Percentiles rank a stretch among this genome's conserved stretches.
phyloP scores from a whole-genome alignment of 2,329 filamentous ascomycete genomes.

The Penicillium sp. region DNA sequence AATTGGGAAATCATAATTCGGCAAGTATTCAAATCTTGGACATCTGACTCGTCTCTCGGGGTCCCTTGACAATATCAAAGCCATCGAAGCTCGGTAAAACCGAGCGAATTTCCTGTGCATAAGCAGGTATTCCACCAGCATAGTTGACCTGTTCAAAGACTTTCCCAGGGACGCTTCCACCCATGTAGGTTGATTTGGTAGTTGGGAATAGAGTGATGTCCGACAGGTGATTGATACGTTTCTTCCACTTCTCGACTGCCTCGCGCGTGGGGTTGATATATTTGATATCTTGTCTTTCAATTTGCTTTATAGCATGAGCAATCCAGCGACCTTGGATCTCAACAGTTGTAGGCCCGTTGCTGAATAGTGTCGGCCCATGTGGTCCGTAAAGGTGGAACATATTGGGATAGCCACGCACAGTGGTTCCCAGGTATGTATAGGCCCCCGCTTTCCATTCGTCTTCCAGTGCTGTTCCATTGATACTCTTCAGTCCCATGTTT shows the following conservation, averaged over 20 bases:
- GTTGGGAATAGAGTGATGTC: constrained; percentile 56
- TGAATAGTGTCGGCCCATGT: constrained; percentile 60
- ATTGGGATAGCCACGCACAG: constrained; percentile 47
- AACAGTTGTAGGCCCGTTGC: constrained; percentile 59
- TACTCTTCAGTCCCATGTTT: constrained; percentile 44
- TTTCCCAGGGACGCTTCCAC: constrained; percentile 61
- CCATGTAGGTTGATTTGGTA: constrained; percentile 60
- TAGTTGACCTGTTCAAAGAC: constrained; percentile 57
- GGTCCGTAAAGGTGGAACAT: constrained; percentile 60
- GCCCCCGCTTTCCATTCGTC: constrained; percentile 45
- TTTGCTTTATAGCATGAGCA: constrained; percentile 55
- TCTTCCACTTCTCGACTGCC: constrained; percentile 56
- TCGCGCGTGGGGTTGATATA: constrained; percentile 57
- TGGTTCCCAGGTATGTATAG: constrained; percentile 11
- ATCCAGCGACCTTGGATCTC: constrained; percentile 63
- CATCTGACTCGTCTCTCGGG: not conserved
- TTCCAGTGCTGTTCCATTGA: constrained; percentile 34
- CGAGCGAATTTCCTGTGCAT: not conserved
- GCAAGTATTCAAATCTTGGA: not conserved
- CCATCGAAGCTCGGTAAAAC: not conserved
- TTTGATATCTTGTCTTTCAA: constrained; percentile 51
- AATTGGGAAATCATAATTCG: not conserved
- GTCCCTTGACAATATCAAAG: not conserved
- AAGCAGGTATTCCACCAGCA: constrained; percentile 24
- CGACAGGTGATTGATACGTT: constrained; percentile 50